Evolutionary conservation across 2,329 filamentous ascomycete genomes (phyloP).

Genomic region (Trichoderma atrobrunneum): DNA sequence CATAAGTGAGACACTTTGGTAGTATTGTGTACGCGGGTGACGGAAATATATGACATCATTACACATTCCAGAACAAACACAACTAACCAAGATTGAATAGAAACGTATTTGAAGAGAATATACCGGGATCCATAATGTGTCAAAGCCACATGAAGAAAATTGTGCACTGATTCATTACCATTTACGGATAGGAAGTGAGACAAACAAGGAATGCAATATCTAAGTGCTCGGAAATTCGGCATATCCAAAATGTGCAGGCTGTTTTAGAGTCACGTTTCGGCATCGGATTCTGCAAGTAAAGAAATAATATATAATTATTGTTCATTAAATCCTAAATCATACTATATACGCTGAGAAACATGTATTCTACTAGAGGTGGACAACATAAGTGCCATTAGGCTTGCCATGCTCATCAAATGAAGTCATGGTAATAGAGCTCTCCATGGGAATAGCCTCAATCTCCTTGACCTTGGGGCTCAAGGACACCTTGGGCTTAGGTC

Average conservation of each 20-base stretch:
- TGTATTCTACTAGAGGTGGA: not conserved
- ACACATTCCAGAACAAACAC: too few species aligned
- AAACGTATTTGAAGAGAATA: too few species aligned
- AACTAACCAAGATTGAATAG: too few species aligned
- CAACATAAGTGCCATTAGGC: not conserved
- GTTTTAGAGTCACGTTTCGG: not conserved
- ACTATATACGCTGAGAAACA: not conserved
- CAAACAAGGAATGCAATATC: too few species aligned
- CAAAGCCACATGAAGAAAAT: too few species aligned
- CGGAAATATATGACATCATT: too few species aligned
- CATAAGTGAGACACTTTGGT: too few species aligned
- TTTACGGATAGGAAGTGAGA: too few species aligned
- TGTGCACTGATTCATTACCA: too few species aligned
- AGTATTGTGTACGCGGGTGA: too few species aligned
- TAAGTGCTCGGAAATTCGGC: not conserved
- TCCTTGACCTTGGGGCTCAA: not conserved
- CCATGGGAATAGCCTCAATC: constrained; percentile 4
- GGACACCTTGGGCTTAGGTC: not conserved
- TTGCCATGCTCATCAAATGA: not conserved
- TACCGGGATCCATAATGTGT: too few species aligned
- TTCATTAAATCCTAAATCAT: not conserved
- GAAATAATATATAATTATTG: too few species aligned
- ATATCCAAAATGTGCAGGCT: not conserved
- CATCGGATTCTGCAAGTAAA: not conserved
- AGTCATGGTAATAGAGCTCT: not conserved